Evolutionary conservation across 352 stramenopile species (phyloP), one percentile per base, ranked within the genome.

Genomic region (Phytophthora citricola): DNA sequence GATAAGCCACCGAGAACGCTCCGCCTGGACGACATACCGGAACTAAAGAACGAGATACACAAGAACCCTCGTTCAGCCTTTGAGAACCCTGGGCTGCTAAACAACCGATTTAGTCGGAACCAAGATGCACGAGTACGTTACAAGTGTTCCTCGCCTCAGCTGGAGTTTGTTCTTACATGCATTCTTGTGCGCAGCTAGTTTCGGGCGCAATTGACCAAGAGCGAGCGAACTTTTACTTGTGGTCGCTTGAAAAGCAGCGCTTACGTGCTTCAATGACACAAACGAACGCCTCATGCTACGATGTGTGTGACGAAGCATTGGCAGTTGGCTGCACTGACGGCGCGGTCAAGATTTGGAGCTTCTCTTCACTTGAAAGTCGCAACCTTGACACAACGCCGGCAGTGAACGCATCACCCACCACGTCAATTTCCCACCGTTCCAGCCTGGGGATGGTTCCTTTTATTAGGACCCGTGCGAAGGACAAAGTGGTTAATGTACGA

Each of bases 361-460:
- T 93, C 49, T 78, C 82, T 10, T 67, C 76, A 24, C 69, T 93
- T 15, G 79, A 93, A 46, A 75, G 61, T 17, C 81, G 79, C 12
- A 83, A 79, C 20, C 66, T 68, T 22, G 84, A 87, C 31, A 60
- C 73, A 8, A 83, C 60, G 36, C 48, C 85, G 2, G 66, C 85
- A 36, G 62, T 91, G 40, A 88, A 83, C 63, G 69, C 74, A 7
- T 45, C 83, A 0, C 81, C 87, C 7, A 94, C 84, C 4, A 73
- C 77, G 4, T 92, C 83, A 7, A 82, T 96, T n/a, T 85, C 85
- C 8, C 87, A 94, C 50, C 85, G 89, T 5, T 91, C 81, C 5
- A 88, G 83, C 29, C 46, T 96, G n/a, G 86, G 83, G 12, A 85
- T 96, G 61, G 82, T 94, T 58, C 87, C 89, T 10, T 96, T 96